Evolutionary conservation across 768 basidiomycete genomes (phyloP).

Genomic region (Pluteus cervinus): DNA sequence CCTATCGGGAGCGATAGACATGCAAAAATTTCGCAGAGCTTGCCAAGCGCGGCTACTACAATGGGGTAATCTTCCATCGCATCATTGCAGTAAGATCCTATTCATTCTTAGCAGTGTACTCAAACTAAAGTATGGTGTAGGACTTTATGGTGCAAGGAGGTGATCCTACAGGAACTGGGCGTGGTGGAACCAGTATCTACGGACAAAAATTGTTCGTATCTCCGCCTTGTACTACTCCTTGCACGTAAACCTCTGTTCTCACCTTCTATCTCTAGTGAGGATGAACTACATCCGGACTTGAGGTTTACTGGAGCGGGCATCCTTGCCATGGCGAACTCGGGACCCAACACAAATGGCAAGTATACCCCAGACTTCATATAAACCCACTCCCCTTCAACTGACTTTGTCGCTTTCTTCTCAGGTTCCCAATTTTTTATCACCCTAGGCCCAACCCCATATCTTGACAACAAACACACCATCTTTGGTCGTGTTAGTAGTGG

Average conservation of each 20-base stretch:
- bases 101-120: neutral
- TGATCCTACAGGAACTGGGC: conserved; percentile 92
- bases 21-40: conserved; percentile 95
- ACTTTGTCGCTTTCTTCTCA: conserved; percentile 23
- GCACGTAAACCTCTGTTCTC: conserved; percentile 4
- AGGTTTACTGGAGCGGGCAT: conserved; percentile 96
- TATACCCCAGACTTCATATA: neutral
- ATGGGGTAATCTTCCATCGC: conserved; percentile 84
- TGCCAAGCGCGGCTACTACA: conserved; percentile 90
- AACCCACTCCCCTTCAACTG: neutral
- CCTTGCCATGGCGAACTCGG: conserved; percentile 96
- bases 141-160: conserved; percentile 98
- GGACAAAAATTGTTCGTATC: conserved; percentile 76
- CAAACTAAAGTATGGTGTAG: conserved; percentile 25
- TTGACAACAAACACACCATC: conserved; percentile 84
- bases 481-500: conserved; percentile 88
- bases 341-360: conserved; percentile 83
- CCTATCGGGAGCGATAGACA: conserved; percentile 43
- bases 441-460: conserved; percentile 73
- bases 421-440: conserved; percentile 96
- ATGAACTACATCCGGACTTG: conserved; percentile 87
- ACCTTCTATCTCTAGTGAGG: conserved; percentile 47
- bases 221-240: neutral
- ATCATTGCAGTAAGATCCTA: conserved; percentile 65
- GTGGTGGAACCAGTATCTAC: conserved; percentile 86